Conservation (phyloP, 176 grass and related monocot species). For the Oryza nivara region DNA sequence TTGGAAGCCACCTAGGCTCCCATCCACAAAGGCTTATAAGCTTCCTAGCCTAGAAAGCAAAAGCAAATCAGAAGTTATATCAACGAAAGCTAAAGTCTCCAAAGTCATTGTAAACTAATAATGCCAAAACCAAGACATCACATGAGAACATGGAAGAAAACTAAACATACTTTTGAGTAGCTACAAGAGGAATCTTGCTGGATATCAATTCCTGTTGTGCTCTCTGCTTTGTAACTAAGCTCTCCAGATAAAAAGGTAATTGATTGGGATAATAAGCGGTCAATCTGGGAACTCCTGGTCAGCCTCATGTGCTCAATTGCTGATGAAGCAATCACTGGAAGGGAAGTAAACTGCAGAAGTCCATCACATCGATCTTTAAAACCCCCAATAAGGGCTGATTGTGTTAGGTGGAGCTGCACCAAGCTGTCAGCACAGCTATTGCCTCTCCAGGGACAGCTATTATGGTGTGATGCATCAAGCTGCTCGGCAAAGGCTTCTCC, state of each 20-base stretch:
- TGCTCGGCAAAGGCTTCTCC: slow-evolving; percentile 76
- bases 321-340: slow-evolving; percentile 81
- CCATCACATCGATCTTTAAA: slow-evolving; percentile 96
- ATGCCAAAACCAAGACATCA: slow-evolving; percentile 20
- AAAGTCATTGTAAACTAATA: slow-evolving; percentile 27
- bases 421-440: slow-evolving; percentile 92
- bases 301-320: slow-evolving; percentile 86
- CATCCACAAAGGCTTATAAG: slow-evolving; percentile 98
- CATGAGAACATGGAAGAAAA: slow-evolving; percentile 12
- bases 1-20: slow-evolving; percentile 99
- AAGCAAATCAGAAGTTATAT: slow-evolving; percentile 27
- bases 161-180: slow-evolving; percentile 69
- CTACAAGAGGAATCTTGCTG: slow-evolving; percentile 60
- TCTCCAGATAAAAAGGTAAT: slow-evolving; percentile 71
- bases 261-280: slow-evolving; percentile 72
- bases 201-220: slow-evolving; percentile 55
- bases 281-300: slow-evolving; percentile 68
- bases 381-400: slow-evolving; percentile 78
- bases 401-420: slow-evolving; percentile 83
- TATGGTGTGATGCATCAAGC: slow-evolving; percentile 74
- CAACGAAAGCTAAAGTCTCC: slow-evolving; percentile 20
- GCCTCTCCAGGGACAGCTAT: slow-evolving; percentile 85
- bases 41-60: slow-evolving; percentile 76
- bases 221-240: slow-evolving; percentile 70
- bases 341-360: slow-evolving; percentile 78